Percentiles rank a stretch among this genome's conserved stretches.
Conservation (phyloP, 2,329 filamentous ascomycete genomes). For the Coniochaeta hoffmannii region DNA sequence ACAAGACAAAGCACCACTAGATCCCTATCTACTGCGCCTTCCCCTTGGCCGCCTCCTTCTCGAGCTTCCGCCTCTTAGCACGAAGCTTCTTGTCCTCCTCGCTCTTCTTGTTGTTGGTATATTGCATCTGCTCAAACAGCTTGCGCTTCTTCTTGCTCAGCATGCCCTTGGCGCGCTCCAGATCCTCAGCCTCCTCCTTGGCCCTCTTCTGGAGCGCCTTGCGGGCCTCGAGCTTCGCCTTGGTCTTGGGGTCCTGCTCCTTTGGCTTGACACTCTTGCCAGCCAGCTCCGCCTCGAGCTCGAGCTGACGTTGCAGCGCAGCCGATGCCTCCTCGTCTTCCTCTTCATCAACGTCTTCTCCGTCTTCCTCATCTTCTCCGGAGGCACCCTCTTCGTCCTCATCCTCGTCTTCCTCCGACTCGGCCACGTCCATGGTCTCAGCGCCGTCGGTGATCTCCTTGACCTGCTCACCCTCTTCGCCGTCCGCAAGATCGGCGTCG, state of each 20-base stretch:
- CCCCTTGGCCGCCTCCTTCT: constrained; percentile 50
- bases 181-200: constrained; percentile 73
- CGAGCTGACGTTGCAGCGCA: constrained; percentile 69
- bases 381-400: constrained; percentile 41
- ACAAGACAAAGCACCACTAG: not conserved
- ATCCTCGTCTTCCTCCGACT: constrained; percentile 35
- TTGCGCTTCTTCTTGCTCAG: constrained; percentile 96
- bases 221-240: constrained; percentile 61
- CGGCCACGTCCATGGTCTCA: constrained; percentile 30
- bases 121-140: constrained; percentile 95
- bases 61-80: constrained; percentile 83
- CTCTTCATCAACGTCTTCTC: constrained; percentile 32
- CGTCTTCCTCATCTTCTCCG: constrained; percentile 43
- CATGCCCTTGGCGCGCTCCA: constrained; percentile 96
- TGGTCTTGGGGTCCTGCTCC: constrained; percentile 44
- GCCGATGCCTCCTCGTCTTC: constrained; percentile 56
- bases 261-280: constrained; percentile 55
- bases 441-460: constrained; percentile 26
- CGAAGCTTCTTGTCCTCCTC: constrained; percentile 82
- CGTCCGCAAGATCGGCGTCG: constrained; percentile 52
- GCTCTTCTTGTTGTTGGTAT: constrained; percentile 89
- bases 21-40: constrained; percentile 9
- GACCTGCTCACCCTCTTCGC: constrained; percentile 34
- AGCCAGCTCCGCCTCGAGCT: constrained; percentile 85
- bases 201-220: constrained; percentile 65